Percentiles rank a stretch among this genome's conserved stretches.
Conservation (phyloP, 169 alveolate species). For the Eimeria maxima region DNA sequence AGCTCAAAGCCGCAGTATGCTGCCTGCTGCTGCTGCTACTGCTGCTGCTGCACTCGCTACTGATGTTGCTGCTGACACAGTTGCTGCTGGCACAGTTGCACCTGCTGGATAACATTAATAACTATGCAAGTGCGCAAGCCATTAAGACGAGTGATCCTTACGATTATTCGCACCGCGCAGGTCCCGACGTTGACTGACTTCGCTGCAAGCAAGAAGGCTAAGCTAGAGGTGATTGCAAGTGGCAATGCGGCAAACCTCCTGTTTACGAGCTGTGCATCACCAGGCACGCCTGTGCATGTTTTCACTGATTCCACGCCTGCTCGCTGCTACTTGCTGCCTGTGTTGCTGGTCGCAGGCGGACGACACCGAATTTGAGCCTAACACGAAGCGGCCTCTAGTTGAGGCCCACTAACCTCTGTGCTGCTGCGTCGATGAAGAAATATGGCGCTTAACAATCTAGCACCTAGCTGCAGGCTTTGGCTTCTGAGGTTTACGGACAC, state of each 20-base stretch:
- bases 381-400: conserved; percentile 13
- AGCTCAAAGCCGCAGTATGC: conserved; percentile 48
- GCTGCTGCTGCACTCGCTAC: neutral
- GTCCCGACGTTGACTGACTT: conserved; percentile 61
- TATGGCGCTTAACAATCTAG: neutral
- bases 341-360: neutral
- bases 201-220: conserved; percentile 38
- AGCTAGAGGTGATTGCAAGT: neutral
- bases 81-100: neutral
- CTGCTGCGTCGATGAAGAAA: neutral
- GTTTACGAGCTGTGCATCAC: neutral
- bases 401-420: conserved; percentile 53
- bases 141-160: no score
- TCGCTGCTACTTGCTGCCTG: neutral
- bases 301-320: neutral
- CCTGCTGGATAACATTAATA: neutral
- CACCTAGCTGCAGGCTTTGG: neutral
- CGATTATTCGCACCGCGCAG: neutral
- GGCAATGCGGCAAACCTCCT: neutral
- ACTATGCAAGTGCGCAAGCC: neutral
- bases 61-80: neutral
- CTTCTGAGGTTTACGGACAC: neutral
- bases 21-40: neutral
- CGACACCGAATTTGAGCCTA: neutral
- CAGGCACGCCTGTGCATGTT: neutral